Conservation (phyloP, 2,329 filamentous ascomycete genomes). For the Tolypocladium inflatum region DNA sequence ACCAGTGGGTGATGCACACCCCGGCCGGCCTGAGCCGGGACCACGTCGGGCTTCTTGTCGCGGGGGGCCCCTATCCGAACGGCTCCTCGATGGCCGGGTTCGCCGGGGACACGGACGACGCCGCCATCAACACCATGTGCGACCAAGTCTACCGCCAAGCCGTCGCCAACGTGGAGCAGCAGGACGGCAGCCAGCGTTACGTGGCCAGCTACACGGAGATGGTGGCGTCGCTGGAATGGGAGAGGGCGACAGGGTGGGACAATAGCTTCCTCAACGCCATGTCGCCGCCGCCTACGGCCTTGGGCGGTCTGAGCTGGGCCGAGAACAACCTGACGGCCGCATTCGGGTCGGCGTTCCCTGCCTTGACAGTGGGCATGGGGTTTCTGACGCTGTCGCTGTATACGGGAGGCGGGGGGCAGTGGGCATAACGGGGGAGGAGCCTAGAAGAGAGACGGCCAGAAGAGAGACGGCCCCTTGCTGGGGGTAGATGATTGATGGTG, state of each 20-base stretch:
- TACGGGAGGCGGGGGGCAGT: neutral
- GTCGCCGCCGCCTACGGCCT: neutral
- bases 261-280: neutral
- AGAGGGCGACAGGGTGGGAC: neutral
- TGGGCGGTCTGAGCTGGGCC: neutral
- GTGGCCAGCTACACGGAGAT: neutral
- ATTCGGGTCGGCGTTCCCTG: neutral
- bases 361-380: neutral
- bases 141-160: neutral
- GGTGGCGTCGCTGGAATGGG: neutral
- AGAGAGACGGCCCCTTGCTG: no score
- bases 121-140: neutral
- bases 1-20: neutral
- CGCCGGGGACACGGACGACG: neutral
- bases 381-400: neutral
- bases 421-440: neutral
- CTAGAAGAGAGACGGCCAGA: no score
- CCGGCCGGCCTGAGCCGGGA: neutral
- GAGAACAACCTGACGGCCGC: neutral
- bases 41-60: neutral
- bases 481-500: no score
- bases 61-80: neutral
- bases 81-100: neutral
- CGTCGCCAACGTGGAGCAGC: neutral
- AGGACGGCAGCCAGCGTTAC: constrained; percentile 6